phyloP scores from a whole-genome alignment of 345 rosid genomes.

The Dimocarpus longan region DNA sequence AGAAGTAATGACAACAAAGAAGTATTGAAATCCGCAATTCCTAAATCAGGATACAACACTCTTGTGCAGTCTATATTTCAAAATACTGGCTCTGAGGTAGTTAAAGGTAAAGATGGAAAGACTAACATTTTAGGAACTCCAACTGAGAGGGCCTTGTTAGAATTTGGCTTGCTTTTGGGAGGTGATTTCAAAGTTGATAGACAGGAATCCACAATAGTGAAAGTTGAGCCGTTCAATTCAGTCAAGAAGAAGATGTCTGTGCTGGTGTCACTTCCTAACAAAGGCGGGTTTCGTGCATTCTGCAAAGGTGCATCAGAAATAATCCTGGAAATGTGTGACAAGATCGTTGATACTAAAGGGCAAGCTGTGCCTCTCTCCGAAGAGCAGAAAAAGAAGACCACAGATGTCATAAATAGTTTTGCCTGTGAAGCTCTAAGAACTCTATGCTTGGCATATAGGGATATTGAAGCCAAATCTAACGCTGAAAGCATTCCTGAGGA shows the following conservation, averaged over 20 bases:
- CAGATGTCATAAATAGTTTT: slow-evolving; percentile 55
- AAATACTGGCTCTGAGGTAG: slow-evolving; percentile 69
- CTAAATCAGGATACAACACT: slow-evolving; percentile 40
- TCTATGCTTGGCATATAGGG: slow-evolving; percentile 67
- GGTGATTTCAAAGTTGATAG: slow-evolving; percentile 55
- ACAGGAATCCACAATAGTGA: slow-evolving; percentile 54
- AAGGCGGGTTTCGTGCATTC: slow-evolving; percentile 47
- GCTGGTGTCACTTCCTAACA: slow-evolving; percentile 51
- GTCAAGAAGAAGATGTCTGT: slow-evolving; percentile 75
- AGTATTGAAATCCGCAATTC: slow-evolving; percentile 37
- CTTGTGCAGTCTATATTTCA: slow-evolving; percentile 73
- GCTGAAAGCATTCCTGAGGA: slow-evolving; percentile 56
- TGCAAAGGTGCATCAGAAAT: slow-evolving; percentile 83
- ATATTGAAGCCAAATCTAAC: slow-evolving; percentile 44
- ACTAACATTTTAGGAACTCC: slow-evolving; percentile 67
- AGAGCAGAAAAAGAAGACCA: slow-evolving; percentile 41
- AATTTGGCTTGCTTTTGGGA: slow-evolving; percentile 67
- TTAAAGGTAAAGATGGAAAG: slow-evolving; percentile 62
- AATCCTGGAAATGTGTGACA: slow-evolving; percentile 56
- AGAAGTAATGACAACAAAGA: slow-evolving; percentile 24
- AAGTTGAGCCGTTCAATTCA: slow-evolving; percentile 80
- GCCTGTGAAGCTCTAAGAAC: slow-evolving; percentile 71
- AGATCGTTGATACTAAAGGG: slow-evolving; percentile 49
- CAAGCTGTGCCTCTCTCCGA: slow-evolving; percentile 44
- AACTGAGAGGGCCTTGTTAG: slow-evolving; percentile 69